phyloP scores from a whole-genome alignment of 129 eudicot species.

The Saposhnikovia divaricata region DNA sequence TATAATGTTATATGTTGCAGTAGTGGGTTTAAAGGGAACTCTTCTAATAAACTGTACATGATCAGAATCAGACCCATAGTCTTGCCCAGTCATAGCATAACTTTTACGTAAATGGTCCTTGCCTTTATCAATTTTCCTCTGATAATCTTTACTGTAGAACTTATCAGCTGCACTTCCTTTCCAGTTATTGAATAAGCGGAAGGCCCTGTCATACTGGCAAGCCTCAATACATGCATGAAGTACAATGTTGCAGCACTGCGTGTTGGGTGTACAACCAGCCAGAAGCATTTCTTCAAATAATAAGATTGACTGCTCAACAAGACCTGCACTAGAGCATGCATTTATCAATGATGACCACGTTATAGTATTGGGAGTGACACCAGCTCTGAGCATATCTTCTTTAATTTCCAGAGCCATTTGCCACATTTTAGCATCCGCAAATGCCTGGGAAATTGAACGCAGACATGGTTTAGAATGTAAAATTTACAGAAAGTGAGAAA shows the following conservation, averaged over 20 bases:
- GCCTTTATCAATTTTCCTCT: not conserved
- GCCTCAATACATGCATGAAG: slow-evolving; percentile 85
- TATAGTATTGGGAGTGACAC: slow-evolving; percentile 69
- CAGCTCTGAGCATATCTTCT: slow-evolving; percentile 76
- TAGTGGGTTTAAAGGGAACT: slow-evolving; percentile 66
- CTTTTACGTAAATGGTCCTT: not conserved
- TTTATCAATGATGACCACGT: slow-evolving; percentile 85
- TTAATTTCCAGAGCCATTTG: slow-evolving; percentile 71
- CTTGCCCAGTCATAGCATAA: slow-evolving; percentile 19
- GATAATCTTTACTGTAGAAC: not conserved
- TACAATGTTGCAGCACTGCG: slow-evolving; percentile 74
- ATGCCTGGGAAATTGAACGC: slow-evolving; percentile 37
- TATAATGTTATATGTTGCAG: slow-evolving; percentile 72
- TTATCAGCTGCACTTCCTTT: slow-evolving; percentile 33
- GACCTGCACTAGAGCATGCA: slow-evolving; percentile 92
- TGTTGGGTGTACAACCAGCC: slow-evolving; percentile 69
- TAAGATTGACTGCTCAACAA: slow-evolving; percentile 67
- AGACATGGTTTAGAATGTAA: not conserved
- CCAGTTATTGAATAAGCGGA: slow-evolving; percentile 74
- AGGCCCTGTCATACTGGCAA: slow-evolving; percentile 84
- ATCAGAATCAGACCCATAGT: slow-evolving; percentile 11
- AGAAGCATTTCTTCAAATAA: slow-evolving; percentile 83
- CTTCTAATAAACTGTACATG: slow-evolving; percentile 30
- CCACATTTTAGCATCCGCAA: slow-evolving; percentile 86
- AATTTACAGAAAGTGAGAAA: not conserved